phyloP scores from a whole-genome alignment of 2,329 filamentous ascomycete genomes.

The Colletotrichum sp. region DNA sequence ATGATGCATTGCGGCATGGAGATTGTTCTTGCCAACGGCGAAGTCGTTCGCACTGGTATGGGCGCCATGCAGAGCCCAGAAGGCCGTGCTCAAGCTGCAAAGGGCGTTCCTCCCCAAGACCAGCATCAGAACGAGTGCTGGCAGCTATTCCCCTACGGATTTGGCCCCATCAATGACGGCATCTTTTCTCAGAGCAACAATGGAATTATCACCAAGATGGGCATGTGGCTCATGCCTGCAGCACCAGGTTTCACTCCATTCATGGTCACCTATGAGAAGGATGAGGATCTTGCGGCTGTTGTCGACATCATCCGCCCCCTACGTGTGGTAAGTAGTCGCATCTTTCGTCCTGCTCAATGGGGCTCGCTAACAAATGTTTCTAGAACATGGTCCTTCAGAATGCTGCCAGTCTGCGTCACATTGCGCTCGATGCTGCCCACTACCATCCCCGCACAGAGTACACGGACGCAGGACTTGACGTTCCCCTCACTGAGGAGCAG shows the following conservation, averaged over 20 bases:
- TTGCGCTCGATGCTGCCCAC: slow-evolving; percentile 45
- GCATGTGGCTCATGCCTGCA: slow-evolving; percentile 45
- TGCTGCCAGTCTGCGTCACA: slow-evolving; percentile 47
- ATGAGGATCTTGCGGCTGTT: slow-evolving; percentile 36
- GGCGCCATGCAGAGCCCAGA: slow-evolving; percentile 41
- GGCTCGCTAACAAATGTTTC: neutral
- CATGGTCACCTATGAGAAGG: slow-evolving; percentile 41
- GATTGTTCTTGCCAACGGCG: slow-evolving; percentile 48
- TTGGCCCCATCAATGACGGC: slow-evolving; percentile 44
- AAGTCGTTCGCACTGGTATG: slow-evolving; percentile 52
- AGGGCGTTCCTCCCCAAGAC: slow-evolving; percentile 31
- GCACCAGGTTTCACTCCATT: slow-evolving; percentile 39
- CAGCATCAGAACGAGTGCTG: slow-evolving; percentile 31
- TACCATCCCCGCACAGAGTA: slow-evolving; percentile 33
- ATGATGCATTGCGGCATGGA: slow-evolving; percentile 46
- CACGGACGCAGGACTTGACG: slow-evolving; percentile 19
- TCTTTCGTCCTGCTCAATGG: accelerated
- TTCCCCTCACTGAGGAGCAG: slow-evolving; percentile 38
- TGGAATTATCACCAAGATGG: slow-evolving; percentile 60
- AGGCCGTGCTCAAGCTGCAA: slow-evolving; percentile 37
- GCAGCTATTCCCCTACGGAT: slow-evolving; percentile 42
- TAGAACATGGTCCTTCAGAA: slow-evolving; percentile 43
- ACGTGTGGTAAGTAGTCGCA: slow-evolving; percentile 10
- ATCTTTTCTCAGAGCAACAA: slow-evolving; percentile 58
- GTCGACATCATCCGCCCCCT: slow-evolving; percentile 41